These are phyloP conservation scores for Aspergillus niger DNA, from an alignment of 2,329 filamentous ascomycete species.

Conservation along the genomic window DNA sequence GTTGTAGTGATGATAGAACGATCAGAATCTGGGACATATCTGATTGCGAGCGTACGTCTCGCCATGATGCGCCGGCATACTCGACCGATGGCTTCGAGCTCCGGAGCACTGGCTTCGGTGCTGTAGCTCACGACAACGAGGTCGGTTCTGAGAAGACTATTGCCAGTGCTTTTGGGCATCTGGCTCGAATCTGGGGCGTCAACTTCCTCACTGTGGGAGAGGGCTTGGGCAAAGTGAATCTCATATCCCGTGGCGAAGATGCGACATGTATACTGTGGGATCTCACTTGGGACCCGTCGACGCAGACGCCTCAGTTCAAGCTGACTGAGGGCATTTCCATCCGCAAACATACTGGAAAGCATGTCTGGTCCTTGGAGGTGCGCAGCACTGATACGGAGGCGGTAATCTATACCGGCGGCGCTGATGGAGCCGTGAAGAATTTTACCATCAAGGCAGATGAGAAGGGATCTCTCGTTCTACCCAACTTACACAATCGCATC, in stretches of 20 bases:
- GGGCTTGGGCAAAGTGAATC: slow-evolving; percentile 40
- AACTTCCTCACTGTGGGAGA: slow-evolving; percentile 57
- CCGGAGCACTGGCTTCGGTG: slow-evolving; percentile 66
- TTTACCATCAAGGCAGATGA: slow-evolving; percentile 28
- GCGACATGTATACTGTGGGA: slow-evolving; percentile 74
- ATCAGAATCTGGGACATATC: slow-evolving; percentile 86
- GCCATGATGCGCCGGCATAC: slow-evolving; percentile 37
- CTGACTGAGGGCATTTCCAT: slow-evolving; percentile 54
- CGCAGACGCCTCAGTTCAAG: slow-evolving; percentile 20
- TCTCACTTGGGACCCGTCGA: slow-evolving; percentile 44
- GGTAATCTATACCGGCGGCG: slow-evolving; percentile 73
- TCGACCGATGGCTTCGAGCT: slow-evolving; percentile 39
- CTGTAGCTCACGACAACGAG: slow-evolving; percentile 36
- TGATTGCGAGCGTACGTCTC: slow-evolving; percentile 43
- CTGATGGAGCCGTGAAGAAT: slow-evolving; percentile 67
- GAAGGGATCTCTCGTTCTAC: slow-evolving; percentile 13
- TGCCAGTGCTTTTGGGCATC: slow-evolving; percentile 79
- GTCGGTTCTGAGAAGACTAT: slow-evolving; percentile 53
- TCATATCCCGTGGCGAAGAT: slow-evolving; percentile 86
- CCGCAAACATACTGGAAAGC: slow-evolving; percentile 77
- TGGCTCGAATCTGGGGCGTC: slow-evolving; percentile 86
- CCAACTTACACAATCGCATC: slow-evolving; percentile 21
- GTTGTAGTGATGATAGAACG: slow-evolving; percentile 92
- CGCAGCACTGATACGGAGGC: slow-evolving; percentile 33
- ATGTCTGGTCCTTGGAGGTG: slow-evolving; percentile 76